Base-by-base conservation (phyloP, 306 rosid genomes). In the Malus fusca region DNA sequence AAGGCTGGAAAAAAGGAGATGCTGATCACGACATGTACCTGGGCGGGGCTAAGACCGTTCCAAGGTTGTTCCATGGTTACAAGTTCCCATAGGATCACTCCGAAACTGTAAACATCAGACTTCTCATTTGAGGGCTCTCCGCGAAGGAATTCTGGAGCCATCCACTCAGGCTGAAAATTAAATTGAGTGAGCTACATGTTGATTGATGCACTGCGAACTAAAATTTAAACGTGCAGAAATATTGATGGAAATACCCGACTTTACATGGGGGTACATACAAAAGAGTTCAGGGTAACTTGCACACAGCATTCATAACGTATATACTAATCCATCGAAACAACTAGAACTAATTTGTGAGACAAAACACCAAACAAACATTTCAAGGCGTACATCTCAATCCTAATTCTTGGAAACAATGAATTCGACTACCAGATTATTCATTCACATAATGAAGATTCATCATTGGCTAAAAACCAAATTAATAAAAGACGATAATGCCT, bases 81-180 rank as follows among this genome's bases (percentile, higher is more conserved):
- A 48, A 95, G 96, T 81, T 95, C 99, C 99, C 99, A 92, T 23
- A 92, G 83, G 86, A 95, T 88, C 56, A 95, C 97, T 65, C 99
- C 99, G 43, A 92, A 95, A 77, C 99, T 95, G 85, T 85, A 95
- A 55, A 95, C 95, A 5, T 95, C 98, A n/a, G 98, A 84, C 85
- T 95, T 95, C 85, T 95, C 99, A 76, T 92, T 88, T 30, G 97
- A 89, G 48, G 97, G 97, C 76, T 95, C 99, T 72, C 97, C 99
- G 0, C 97, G 97, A 70, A 95, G 99, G 84, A 95, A 95, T 74
- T 95, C 97, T 7, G 99, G 99, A 83, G 99, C 99, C 99, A 95
- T 95, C 99, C 99, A 95, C 93, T 92, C 99, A 0, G 97, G 96
- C 99, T 95, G 85, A 84, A 92, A 90, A 85, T 63, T 87, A 86